Evolutionary conservation across 176 grass and related monocot species (phyloP).

Genomic region (Triticum turgidum): DNA sequence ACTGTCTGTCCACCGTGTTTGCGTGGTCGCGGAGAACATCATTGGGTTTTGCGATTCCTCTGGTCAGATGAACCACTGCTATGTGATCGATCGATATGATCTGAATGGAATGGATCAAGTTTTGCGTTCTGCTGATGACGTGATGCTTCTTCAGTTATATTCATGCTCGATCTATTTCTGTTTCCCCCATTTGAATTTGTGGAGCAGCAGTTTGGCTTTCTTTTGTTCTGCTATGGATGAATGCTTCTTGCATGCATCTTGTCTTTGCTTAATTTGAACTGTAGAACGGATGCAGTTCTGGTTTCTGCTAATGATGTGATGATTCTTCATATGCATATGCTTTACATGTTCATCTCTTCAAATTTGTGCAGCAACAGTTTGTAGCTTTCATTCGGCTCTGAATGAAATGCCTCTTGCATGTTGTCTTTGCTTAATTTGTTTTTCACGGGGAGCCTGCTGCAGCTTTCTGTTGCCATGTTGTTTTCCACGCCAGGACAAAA

Average conservation of each 20-base stretch:
- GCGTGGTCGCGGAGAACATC: background rate
- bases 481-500: background rate
- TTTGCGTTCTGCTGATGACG: background rate
- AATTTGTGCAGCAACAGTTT: background rate
- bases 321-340: background rate
- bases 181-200: background rate
- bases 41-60: background rate
- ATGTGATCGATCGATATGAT: background rate
- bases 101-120: background rate
- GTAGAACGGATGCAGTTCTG: background rate
- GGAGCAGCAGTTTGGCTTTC: background rate
- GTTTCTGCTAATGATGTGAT: background rate
- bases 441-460: background rate
- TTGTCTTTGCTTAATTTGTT: background rate
- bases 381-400: background rate
- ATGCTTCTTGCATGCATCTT: background rate
- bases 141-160: background rate
- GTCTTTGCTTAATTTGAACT: background rate
- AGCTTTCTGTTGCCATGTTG: background rate
- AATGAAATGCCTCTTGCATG: background rate
- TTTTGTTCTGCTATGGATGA: background rate
- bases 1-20: background rate
- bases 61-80: conserved; percentile 1
- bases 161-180: background rate
- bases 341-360: background rate